phyloP scores from a whole-genome alignment of 441 rosid species.

The Croton setiger region DNA sequence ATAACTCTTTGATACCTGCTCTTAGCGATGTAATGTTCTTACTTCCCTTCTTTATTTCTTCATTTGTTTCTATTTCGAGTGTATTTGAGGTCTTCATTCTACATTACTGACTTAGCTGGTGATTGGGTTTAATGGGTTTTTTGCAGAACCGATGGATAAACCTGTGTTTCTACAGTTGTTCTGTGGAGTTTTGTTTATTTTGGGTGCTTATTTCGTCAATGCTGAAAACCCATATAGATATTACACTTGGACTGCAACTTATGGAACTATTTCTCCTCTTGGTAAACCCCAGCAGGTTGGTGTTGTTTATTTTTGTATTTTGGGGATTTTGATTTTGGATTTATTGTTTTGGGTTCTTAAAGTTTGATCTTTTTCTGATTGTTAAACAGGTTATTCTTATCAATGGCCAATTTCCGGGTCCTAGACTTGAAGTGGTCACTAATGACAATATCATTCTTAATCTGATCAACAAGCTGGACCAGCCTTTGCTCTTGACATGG shows the following conservation, averaged over 20 bases:
- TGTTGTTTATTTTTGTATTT: slow-evolving; percentile 20
- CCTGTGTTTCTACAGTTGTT: slow-evolving; percentile 30
- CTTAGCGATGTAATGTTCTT: slow-evolving; percentile 19
- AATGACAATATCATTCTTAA: slow-evolving; percentile 86
- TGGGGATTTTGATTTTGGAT: background rate
- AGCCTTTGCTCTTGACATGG: slow-evolving; percentile 95
- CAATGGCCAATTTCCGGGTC: slow-evolving; percentile 96
- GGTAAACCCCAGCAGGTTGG: slow-evolving; percentile 15
- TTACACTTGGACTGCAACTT: slow-evolving; percentile 21
- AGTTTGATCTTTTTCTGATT: slow-evolving; percentile 14
- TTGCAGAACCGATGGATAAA: slow-evolving; percentile 41
- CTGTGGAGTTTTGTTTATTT: slow-evolving; percentile 43
- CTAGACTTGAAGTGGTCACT: slow-evolving; percentile 78
- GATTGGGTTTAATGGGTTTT: slow-evolving; percentile 5
- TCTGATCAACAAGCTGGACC: slow-evolving; percentile 85
- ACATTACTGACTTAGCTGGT: background rate
- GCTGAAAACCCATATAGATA: slow-evolving; percentile 19
- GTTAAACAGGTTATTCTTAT: slow-evolving; percentile 70
- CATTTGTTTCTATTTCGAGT: background rate
- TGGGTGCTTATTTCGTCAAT: slow-evolving; percentile 39
- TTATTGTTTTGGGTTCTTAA: slow-evolving; percentile 6
- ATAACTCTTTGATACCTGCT: background rate
- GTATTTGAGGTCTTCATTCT: background rate
- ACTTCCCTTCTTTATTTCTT: too few species aligned
- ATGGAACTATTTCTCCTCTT: slow-evolving; percentile 13